Base-by-base conservation (phyloP, 2,329 filamentous ascomycete species). In the Raffaelea deltoideospora region DNA sequence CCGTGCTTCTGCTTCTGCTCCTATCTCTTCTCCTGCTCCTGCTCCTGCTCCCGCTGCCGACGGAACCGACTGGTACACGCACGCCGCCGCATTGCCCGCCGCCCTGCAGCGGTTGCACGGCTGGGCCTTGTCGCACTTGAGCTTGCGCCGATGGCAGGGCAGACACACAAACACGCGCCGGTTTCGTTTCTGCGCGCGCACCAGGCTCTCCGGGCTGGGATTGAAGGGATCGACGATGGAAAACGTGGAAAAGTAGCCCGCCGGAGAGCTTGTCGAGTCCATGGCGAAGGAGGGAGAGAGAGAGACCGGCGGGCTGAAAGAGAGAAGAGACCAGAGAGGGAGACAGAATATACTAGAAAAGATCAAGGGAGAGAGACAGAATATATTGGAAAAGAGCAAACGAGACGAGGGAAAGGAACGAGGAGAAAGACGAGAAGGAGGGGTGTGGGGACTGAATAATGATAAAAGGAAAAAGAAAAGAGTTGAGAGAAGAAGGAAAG, bases 81-180 rank as follows among this genome's bases (percentile, higher is more conserved):
- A 52, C 15, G 48, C 47, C 10, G 44, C 41, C 13, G 45, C 33
- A 5, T 43, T 37, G 14, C 47, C 46, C 17, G 45, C 43, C 9
- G 45, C 41, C 6, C 47, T 38, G 34, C 50, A 52, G 10, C 48
- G 45, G 10, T 45, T 43, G 35, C 50, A 52, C 0, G 50, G 50
- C 26, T 45, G 43, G 8, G 40, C 35, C 33, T 50, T 52, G 39
- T 52, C 49, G 26, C 50, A 52, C 37, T 45, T 49, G 1, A 52
- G 45, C 41, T 52, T 52, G 15, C 45, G 41, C 8, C 44, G 42
- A 31, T 52, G 50, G 38, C 50, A 52, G 13, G 48, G 48, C 10
- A 52, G 48, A 30, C 50, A 52, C 9, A 52, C 50, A 34, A 48
- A 50, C 9, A 52, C 48, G 14, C 47, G 43, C 20, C 50, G 40